These are phyloP conservation scores for Zizania palustris DNA, from an alignment of 202 grass and related monocot genomes.

Conservation along the genomic window DNA sequence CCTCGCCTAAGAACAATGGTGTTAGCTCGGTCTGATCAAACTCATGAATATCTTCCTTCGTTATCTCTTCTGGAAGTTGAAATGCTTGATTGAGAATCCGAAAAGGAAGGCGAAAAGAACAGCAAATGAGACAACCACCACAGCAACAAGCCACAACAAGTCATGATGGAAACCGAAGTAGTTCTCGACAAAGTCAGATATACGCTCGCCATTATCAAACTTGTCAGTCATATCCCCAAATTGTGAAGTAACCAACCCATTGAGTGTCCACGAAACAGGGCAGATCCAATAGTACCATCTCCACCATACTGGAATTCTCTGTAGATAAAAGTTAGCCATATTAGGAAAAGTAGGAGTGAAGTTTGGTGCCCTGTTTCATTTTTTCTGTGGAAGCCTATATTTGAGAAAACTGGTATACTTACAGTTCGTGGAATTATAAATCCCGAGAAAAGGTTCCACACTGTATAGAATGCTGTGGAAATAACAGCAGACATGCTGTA, in stretches of 20 bases:
- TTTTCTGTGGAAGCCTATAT: neutral
- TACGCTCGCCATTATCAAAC: slow-evolving; percentile 12
- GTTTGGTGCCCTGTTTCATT: neutral
- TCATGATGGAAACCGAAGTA: slow-evolving; percentile 62
- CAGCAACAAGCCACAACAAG: slow-evolving; percentile 53
- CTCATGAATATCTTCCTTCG: too few relatives aligned
- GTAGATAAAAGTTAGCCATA: neutral
- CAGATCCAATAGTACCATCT: slow-evolving; percentile 78
- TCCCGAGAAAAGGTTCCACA: slow-evolving; percentile 75
- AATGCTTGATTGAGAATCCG: slow-evolving; percentile 52
- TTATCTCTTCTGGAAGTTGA: slow-evolving; percentile 78
- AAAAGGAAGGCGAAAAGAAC: slow-evolving; percentile 61
- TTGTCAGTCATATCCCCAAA: slow-evolving; percentile 52
- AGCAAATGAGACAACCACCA: slow-evolving; percentile 50
- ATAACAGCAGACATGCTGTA: slow-evolving; percentile 53
- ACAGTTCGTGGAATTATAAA: slow-evolving; percentile 71
- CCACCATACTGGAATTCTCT: slow-evolving; percentile 85
- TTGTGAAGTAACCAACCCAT: slow-evolving; percentile 64
- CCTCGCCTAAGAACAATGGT: too few relatives aligned
- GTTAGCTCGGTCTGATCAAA: too few relatives aligned
- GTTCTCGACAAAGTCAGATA: slow-evolving; percentile 53
- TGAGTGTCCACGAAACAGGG: slow-evolving; percentile 73
- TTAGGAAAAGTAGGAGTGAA: neutral
- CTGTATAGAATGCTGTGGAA: slow-evolving; percentile 62
- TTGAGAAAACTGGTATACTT: slow-evolving; percentile 21